Evolutionary conservation across 139 green algal genomes (phyloP).

Genomic region (Closterium sp.): DNA sequence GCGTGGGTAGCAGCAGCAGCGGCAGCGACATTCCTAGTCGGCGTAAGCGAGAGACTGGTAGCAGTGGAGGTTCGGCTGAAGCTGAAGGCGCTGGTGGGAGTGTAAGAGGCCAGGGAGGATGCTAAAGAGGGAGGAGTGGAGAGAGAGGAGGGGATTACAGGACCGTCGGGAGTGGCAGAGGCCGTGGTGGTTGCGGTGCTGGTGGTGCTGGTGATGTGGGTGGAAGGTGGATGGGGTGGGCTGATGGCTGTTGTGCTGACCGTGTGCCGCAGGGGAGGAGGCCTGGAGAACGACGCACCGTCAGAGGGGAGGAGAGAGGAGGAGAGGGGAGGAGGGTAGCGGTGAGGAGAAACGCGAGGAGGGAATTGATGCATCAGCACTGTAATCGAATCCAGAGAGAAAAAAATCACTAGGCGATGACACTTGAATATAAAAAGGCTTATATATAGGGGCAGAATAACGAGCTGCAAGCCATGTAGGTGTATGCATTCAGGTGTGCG

Average conservation of each 20-base stretch:
- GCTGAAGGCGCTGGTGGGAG: not conserved
- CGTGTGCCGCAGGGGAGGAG: not conserved
- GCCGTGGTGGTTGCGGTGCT: not conserved
- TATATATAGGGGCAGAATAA: no score
- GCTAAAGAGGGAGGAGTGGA: not conserved
- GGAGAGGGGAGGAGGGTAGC: not conserved
- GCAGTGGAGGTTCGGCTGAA: not conserved
- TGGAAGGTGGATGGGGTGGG: not conserved
- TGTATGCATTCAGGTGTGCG: no score
- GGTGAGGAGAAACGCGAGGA: no score
- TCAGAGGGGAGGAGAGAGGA: not conserved
- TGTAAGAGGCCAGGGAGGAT: not conserved
- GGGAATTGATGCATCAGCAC: no score
- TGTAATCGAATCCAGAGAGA: no score
- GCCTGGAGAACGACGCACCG: not conserved
- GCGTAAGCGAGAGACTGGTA: not conserved
- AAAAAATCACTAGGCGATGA: no score
- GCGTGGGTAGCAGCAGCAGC: not conserved
- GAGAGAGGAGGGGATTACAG: not conserved
- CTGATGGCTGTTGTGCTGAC: not conserved
- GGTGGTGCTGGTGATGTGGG: not conserved
- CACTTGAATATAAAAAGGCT: no score
- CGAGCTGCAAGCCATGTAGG: no score
- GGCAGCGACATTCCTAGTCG: not conserved
- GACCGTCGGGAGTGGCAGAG: not conserved